Percentiles rank a stretch among this genome's conserved stretches.
phyloP scores from a whole-genome alignment of 441 rosid genomes.

The Erysimum pusillum region DNA sequence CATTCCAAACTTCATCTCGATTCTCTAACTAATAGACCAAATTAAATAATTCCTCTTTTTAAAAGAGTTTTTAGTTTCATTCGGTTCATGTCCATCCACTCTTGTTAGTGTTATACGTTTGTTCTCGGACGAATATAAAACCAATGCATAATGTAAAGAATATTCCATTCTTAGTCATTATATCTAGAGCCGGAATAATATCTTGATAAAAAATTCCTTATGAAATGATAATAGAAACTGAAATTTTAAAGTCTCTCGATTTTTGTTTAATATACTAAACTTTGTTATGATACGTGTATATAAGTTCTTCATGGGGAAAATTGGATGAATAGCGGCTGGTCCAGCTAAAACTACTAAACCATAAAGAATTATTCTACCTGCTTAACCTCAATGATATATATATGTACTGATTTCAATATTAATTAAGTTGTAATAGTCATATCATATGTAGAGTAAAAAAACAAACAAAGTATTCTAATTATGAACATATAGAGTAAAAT shows the following conservation, averaged over 20 bases:
- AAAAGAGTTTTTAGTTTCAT: constrained; percentile 7
- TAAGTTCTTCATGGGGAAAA: constrained; percentile 1
- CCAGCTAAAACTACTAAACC: background rate
- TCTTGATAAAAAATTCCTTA: constrained; percentile 14
- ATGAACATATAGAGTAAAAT: background rate
- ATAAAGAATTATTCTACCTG: constrained; percentile 4
- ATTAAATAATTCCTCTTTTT: background rate
- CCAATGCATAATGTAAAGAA: constrained; percentile 27
- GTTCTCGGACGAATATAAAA: constrained; percentile 22
- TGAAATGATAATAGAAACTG: constrained; percentile 24
- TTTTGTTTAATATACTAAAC: constrained; percentile 11
- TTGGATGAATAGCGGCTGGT: constrained; percentile 41
- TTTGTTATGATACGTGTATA: background rate
- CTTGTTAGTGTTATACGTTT: constrained; percentile 33
- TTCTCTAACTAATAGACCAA: constrained; percentile 14
- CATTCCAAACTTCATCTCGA: constrained; percentile 38
- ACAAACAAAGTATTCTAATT: background rate
- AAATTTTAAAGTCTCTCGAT: background rate
- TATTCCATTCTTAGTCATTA: constrained; percentile 27
- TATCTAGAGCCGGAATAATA: constrained; percentile 26
- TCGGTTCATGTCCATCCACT: constrained; percentile 42
- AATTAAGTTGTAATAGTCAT: background rate
- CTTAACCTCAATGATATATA: constrained; percentile 24
- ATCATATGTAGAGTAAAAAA: background rate
- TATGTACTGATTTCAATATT: constrained; percentile 10